Conservation (phyloP, 345 rosid species). For the Syzygium oleosum region DNA sequence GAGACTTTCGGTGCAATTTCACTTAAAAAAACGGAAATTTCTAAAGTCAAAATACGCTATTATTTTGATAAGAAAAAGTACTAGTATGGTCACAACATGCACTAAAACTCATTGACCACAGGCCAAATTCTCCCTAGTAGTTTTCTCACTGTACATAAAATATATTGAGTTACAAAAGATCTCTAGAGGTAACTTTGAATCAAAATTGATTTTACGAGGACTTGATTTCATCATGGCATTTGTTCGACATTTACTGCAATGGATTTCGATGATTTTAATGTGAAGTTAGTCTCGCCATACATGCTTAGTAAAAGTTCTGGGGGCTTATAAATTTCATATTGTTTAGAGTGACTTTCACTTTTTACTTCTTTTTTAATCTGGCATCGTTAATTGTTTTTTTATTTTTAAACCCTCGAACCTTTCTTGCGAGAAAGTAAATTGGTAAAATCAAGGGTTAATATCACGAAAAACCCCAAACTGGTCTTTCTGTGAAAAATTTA, state of each 20-base stretch:
- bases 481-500: too few relatives aligned
- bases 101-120: not conserved
- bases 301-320: too few relatives aligned
- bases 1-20: too few relatives aligned
- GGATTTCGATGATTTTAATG: not conserved
- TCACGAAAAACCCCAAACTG: too few relatives aligned
- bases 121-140: not conserved
- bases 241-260: not conserved
- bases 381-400: not conserved
- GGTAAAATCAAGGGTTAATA: not conserved
- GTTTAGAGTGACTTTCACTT: not conserved
- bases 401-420: not conserved
- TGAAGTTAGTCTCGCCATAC: too few relatives aligned
- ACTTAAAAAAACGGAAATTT: too few relatives aligned
- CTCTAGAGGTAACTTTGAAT: not conserved
- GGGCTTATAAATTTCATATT: not conserved
- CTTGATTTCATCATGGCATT: not conserved
- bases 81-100: not conserved
- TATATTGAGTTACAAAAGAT: not conserved
- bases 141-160: not conserved
- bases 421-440: rapidly evolving
- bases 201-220: not conserved
- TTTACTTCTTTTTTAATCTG: not conserved
- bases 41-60: too few relatives aligned
- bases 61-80: not conserved